Evolutionary conservation across 768 basidiomycete genomes (phyloP), one percentile per base, ranked within the genome.

Genomic region (Lyophyllum decastes): DNA sequence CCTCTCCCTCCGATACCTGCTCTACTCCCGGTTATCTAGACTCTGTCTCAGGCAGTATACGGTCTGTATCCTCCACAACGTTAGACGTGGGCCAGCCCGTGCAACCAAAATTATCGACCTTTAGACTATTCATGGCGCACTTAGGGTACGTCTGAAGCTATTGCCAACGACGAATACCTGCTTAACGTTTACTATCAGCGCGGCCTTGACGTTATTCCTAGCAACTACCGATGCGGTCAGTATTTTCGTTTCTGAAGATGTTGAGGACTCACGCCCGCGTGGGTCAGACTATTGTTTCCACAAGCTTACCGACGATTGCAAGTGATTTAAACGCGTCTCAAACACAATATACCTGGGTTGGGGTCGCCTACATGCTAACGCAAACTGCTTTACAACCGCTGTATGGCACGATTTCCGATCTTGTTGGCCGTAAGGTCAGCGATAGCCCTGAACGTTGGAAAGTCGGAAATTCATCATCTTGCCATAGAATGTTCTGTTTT

Each of bases 381-480:
- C 92, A 94, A 65, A 94, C 92, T 0, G 90, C 89, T 25, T 87
- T 87, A 60, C 92, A 94, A 66, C 92, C 92, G 27, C 72, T 94
- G 24, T 94, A 92, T 66, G 92, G 89, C 52, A 83, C 83, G 64
- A 71, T 94, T 40, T 92, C 91, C 52, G 90, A 93, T 72, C 79
- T 93, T 43, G 73, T 88, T 52, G 92, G 92, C 27, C 81, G 92
- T 47, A 92, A 88, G 82, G 92, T 91, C 43, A 27, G 61, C 35
- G 34, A 52, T 44, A 46, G 27, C 45, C 26, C 27, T 25, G 10
- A 16, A 44, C 41, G 38, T 30, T 16, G 22, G 4, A 38, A 34
- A 44, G 22, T 38, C 48, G 19, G 35, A 50, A 35, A 48, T 38
- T 52, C 35, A 62, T 51, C 33, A 9, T 19, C 46, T 46, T 45